phyloP scores from a whole-genome alignment of 2,329 filamentous ascomycete genomes.

The Calonectria fujianensis region DNA sequence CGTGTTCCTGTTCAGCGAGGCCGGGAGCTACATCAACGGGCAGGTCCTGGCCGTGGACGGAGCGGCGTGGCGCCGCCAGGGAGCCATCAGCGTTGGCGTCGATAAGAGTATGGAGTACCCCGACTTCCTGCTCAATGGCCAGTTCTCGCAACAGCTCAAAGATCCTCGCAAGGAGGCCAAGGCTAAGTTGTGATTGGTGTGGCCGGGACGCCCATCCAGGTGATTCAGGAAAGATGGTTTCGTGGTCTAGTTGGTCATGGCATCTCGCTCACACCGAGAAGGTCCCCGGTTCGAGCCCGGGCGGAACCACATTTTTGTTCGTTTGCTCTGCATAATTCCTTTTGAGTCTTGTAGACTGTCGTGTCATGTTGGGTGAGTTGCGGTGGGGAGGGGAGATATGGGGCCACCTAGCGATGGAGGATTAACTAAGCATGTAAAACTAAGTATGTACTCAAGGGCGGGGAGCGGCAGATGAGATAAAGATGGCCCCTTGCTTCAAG shows the following conservation, averaged over 20 bases:
- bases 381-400: constrained; percentile 11
- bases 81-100: constrained; percentile 66
- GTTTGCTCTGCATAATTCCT: not conserved
- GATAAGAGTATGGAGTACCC: constrained; percentile 72
- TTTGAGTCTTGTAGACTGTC: constrained; percentile 11
- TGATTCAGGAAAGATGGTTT: constrained; percentile 15
- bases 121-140: constrained; percentile 64
- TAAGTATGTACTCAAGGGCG: constrained; percentile 5
- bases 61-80: constrained; percentile 73
- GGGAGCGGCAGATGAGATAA: not conserved
- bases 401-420: not conserved
- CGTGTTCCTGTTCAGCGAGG: constrained; percentile 89
- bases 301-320: constrained; percentile 35
- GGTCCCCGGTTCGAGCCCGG: constrained; percentile 43
- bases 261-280: constrained; percentile 43
- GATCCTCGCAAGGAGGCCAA: constrained; percentile 59
- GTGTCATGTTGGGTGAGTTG: constrained; percentile 2
- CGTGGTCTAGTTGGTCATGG: constrained; percentile 41
- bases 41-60: constrained; percentile 85
- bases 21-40: constrained; percentile 90
- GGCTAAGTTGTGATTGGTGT: constrained; percentile 62
- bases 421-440: not conserved
- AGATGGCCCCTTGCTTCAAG: constrained; percentile 16
- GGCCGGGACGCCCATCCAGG: constrained; percentile 9
- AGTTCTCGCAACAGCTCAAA: constrained; percentile 60